Conservation (phyloP, 2,329 filamentous ascomycete genomes). For the Paecilomyces dactylethromorphus region DNA sequence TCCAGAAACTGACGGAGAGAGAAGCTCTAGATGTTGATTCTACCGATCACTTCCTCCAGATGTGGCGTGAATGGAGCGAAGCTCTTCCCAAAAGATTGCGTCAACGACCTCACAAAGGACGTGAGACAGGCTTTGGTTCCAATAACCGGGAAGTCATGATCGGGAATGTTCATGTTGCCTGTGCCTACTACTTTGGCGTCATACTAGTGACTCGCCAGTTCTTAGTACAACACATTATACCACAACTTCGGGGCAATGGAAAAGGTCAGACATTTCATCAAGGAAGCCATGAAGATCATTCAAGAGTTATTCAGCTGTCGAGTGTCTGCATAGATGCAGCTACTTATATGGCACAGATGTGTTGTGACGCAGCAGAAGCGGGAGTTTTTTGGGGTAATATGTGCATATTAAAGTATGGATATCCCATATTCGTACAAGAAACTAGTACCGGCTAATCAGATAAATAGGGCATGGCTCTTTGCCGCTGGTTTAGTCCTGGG, state of each 20-base stretch:
- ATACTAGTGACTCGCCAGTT: constrained; percentile 53
- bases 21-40: no score
- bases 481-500: constrained; percentile 52
- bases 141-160: constrained; percentile 18
- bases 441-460: background rate
- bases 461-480: constrained; percentile 46
- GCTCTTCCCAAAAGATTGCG: background rate
- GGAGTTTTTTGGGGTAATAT: constrained; percentile 47
- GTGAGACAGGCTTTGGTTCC: background rate
- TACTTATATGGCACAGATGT: constrained; percentile 50
- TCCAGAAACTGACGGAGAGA: no score
- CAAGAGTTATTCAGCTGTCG: constrained; percentile 30
- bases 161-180: constrained; percentile 50
- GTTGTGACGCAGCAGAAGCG: constrained; percentile 41
- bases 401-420: constrained; percentile 52
- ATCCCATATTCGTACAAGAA: background rate
- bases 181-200: constrained; percentile 54
- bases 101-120: background rate
- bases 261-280: no score
- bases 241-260: no score
- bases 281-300: no score
- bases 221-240: constrained; percentile 35
- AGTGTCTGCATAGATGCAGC: constrained; percentile 52
- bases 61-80: background rate
- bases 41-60: no score